Base-by-base conservation (phyloP, 148 eudicot species). In the Polygonum aviculare region DNA sequence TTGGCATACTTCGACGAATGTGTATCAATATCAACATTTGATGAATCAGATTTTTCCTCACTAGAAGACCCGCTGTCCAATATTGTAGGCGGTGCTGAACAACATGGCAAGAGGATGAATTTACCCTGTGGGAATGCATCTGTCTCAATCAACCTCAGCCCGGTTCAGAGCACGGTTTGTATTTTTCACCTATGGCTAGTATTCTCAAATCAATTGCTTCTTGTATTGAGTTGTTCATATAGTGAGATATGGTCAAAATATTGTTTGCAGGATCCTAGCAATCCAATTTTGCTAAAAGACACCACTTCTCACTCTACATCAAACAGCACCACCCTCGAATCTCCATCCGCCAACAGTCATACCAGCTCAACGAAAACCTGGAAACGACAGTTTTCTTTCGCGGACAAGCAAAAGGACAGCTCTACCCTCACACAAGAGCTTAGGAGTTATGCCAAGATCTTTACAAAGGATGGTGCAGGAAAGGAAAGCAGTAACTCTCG, bases 1-100 rank as follows among this genome's bases (percentile, higher is more conserved):
- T 77, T 96, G 90, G 85, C 97, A 51, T 96, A 88, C 83, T 96
- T 96, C 77, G 99, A 96, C 76, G 99, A 96, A 77, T 96, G 98
- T 77, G 98, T 93, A 78, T 96, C 98, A 79, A 87, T 96, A 82
- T 96, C 99, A 76, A 96, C 98, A 75, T 93, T 96, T 77, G 98
- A 93, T 79, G 89, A 89, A 74, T 96, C 99, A 39, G 99, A 96
- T 82, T 91, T 93, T 83, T 96, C 99, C 38, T 96, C 99, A 71
- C 51, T 91, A 59, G 99, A 96, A 84, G 98, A 93, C 77, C 88
- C 87, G 78, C 82, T 89, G 48, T 79, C 82, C 54, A 84, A 55
- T 74, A 76, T 69, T 11, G 78, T 78, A 41, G 83, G 81, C 38
- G 72, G 55, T 73, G 63, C 77, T 63, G 79, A 69, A 38, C 31